phyloP scores from a whole-genome alignment of 352 stramenopile species.

The Phytophthora crassamura region DNA sequence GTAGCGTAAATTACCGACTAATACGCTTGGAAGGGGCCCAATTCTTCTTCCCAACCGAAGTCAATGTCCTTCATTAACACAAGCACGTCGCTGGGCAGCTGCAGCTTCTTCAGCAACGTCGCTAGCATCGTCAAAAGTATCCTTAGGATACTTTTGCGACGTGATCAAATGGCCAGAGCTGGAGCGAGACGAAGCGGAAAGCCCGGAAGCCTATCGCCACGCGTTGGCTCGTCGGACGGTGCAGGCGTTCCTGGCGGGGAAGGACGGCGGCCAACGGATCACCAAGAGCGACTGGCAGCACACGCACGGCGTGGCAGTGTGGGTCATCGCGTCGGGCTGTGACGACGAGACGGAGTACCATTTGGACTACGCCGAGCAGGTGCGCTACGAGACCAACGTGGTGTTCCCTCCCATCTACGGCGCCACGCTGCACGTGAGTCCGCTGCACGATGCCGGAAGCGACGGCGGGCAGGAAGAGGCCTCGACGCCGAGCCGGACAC shows the following conservation, averaged over 20 bases:
- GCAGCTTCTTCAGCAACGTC: neutral
- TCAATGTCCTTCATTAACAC: no score
- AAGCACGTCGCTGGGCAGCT: neutral
- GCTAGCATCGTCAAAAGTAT: no score
- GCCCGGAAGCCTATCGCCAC: conserved; percentile 43
- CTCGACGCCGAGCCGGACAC: neutral
- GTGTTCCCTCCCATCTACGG: conserved; percentile 76
- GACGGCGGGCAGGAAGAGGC: no score
- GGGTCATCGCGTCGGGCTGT: conserved; percentile 72
- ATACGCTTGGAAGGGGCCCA: neutral
- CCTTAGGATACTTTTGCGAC: neutral
- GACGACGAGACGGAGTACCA: conserved; percentile 75
- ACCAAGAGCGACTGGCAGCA: conserved; percentile 40
- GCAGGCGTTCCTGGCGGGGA: conserved; percentile 60
- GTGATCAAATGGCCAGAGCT: conserved; percentile 5
- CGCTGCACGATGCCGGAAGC: conserved; percentile 30
- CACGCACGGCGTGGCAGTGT: conserved; percentile 66
- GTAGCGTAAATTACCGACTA: no score
- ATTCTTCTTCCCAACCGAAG: no score
- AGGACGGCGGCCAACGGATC: conserved; percentile 32
- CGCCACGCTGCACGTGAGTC: conserved; percentile 78
- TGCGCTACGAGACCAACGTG: conserved; percentile 79
- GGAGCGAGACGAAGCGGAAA: conserved; percentile 19
- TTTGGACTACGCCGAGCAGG: conserved; percentile 76
- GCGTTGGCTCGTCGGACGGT: conserved; percentile 52